Conservation (phyloP, 2,329 filamentous ascomycete genomes). For the Cercospora sojina region DNA sequence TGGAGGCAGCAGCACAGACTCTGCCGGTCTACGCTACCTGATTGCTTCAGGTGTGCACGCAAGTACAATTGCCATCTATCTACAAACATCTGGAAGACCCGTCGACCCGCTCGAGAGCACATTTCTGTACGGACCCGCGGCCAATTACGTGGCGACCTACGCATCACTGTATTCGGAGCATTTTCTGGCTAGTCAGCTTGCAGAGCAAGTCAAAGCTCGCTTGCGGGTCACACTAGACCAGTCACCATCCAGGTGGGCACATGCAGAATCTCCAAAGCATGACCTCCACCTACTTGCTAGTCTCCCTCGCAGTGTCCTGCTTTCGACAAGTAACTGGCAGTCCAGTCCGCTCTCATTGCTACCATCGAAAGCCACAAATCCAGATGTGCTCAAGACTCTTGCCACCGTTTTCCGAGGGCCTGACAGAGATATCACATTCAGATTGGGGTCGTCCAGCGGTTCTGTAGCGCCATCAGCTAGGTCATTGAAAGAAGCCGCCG, state of each 20-base stretch:
- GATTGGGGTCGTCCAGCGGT: constrained; percentile 35
- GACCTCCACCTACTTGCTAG: constrained; percentile 59
- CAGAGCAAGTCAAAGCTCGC: constrained; percentile 49
- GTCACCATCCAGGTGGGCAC: constrained; percentile 52
- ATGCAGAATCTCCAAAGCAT: constrained; percentile 54
- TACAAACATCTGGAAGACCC: constrained; percentile 49
- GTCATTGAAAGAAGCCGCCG: constrained; percentile 49
- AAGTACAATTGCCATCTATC: constrained; percentile 51
- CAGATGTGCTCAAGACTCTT: constrained; percentile 55
- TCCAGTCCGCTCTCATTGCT: constrained; percentile 50
- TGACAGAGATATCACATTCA: constrained; percentile 35
- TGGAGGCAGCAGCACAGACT: constrained; percentile 15
- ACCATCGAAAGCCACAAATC: constrained; percentile 53
- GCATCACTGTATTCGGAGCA: constrained; percentile 56
- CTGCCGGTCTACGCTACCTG: constrained; percentile 52
- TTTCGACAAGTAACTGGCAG: constrained; percentile 41
- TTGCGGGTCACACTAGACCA: constrained; percentile 49
- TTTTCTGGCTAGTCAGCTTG: constrained; percentile 49
- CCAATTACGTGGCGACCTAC: constrained; percentile 59
- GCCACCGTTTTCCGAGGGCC: constrained; percentile 59
- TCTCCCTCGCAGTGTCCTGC: constrained; percentile 54
- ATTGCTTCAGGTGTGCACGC: constrained; percentile 52
- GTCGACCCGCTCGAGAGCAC: constrained; percentile 53
- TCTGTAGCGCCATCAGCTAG: constrained; percentile 30
- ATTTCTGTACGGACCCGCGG: constrained; percentile 56